A percentile compares a stretch with the other conserved stretches of the same genome.
Conservation (phyloP, 805 yeast species). For the Myxozyma sirexii region DNA sequence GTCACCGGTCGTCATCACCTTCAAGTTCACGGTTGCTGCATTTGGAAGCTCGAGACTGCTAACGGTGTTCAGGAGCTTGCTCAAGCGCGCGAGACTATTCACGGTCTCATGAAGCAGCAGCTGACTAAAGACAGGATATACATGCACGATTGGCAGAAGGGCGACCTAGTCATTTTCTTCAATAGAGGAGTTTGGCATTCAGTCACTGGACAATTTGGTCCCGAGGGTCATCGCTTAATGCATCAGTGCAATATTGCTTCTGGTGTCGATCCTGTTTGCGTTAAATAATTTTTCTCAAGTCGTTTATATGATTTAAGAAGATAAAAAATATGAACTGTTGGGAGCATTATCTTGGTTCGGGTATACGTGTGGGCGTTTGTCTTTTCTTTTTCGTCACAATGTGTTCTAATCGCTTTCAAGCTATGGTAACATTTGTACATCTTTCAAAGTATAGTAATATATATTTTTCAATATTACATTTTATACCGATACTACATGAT, state of each 20-base stretch:
- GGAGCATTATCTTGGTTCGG: not conserved
- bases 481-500: no score
- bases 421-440: not conserved
- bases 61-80: conserved; percentile 66
- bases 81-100: conserved; percentile 73
- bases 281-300: conserved; percentile 9
- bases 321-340: not conserved
- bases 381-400: not conserved
- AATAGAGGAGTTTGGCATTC: conserved; percentile 92
- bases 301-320: not conserved
- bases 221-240: conserved; percentile 80
- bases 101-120: conserved; percentile 81
- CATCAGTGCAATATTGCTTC: conserved; percentile 93
- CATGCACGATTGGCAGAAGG: conserved; percentile 80
- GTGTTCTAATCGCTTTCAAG: not conserved
- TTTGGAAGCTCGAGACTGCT: conserved; percentile 59
- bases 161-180: conserved; percentile 83
- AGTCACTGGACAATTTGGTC: conserved; percentile 84
- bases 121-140: conserved; percentile 72
- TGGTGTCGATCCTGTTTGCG: conserved; percentile 34
- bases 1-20: conserved; percentile 79
- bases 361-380: conserved; percentile 7
- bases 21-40: conserved; percentile 88
- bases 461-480: no score
- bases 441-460: no score